Conservation (phyloP, 2,329 filamentous ascomycete species). For the Claviceps capensis region DNA sequence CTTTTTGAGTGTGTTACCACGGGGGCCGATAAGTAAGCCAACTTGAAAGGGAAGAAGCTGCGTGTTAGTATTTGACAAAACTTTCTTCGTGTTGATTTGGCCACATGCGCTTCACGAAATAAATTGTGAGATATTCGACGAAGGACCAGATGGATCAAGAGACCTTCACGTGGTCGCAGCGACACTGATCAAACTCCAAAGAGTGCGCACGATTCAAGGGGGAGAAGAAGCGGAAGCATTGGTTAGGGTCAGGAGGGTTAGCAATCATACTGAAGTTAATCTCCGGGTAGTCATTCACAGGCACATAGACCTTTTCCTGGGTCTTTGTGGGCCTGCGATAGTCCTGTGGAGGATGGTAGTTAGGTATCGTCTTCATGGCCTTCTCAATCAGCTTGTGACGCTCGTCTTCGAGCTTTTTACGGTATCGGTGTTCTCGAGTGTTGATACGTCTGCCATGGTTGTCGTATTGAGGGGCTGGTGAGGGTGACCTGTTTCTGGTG, state of each 20-base stretch:
- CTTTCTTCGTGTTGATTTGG: slow-evolving; percentile 4
- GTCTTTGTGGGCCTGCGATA: slow-evolving; percentile 99
- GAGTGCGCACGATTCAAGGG: slow-evolving; percentile 11
- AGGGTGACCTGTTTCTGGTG: slow-evolving; percentile 59
- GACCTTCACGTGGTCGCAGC: slow-evolving; percentile 16
- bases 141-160: slow-evolving; percentile 20
- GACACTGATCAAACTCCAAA: slow-evolving; percentile 33
- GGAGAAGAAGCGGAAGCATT: slow-evolving; percentile 25
- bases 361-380: slow-evolving; percentile 98
- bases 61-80: slow-evolving; percentile 64
- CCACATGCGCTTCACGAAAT: slow-evolving; percentile 16
- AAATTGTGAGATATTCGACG: slow-evolving; percentile 12
- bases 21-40: slow-evolving; percentile 98
- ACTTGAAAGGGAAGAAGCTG: slow-evolving; percentile 84
- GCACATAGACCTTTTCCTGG: slow-evolving; percentile 99
- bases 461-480: slow-evolving; percentile 92
- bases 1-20: slow-evolving; percentile 99
- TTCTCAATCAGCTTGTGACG: slow-evolving; percentile 97
- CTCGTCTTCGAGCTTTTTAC: slow-evolving; percentile 95
- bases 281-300: slow-evolving; percentile 99
- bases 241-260: slow-evolving; percentile 83
- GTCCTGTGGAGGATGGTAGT: slow-evolving; percentile 96
- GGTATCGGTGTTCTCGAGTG: slow-evolving; percentile 95
- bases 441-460: slow-evolving; percentile 99
- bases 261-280: slow-evolving; percentile 99